These are phyloP conservation scores for Ophiorrhiza pumila DNA, from an alignment of 257 asterid genomes.

Conservation along the genomic window DNA sequence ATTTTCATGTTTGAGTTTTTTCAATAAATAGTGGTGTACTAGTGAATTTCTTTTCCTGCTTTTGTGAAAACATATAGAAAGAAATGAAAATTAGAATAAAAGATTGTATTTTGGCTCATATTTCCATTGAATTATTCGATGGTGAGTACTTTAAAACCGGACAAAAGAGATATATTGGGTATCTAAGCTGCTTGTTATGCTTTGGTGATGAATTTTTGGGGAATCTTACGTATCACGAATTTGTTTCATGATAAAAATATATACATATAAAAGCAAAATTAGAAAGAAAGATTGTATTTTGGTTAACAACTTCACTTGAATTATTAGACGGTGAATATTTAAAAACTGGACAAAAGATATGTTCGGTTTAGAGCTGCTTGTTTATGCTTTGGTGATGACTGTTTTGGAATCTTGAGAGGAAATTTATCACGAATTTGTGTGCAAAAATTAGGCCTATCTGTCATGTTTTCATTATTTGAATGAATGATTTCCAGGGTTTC, in stretches of 20 bases:
- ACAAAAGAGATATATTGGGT: background rate
- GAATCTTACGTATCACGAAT: background rate
- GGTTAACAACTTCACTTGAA: background rate
- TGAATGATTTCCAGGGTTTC: constrained; percentile 64
- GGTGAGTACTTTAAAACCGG: background rate
- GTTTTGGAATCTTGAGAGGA: background rate
- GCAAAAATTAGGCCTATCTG: background rate
- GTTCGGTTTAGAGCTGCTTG: background rate
- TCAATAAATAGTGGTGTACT: too few relatives aligned
- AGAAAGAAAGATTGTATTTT: background rate
- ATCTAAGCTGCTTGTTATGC: background rate
- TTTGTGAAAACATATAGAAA: background rate
- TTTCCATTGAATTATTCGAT: background rate
- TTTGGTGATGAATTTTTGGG: background rate
- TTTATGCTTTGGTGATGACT: background rate
- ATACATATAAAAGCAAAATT: too few relatives aligned
- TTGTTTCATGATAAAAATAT: too few relatives aligned
- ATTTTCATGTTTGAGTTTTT: background rate
- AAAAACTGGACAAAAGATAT: background rate
- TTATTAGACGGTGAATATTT: background rate
- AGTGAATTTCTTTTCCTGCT: background rate
- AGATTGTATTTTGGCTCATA: background rate
- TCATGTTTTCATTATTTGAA: constrained; percentile 22
- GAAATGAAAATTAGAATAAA: background rate
- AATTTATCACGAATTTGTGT: background rate